These are phyloP conservation scores for Nigrospora sphaerica DNA, from an alignment of 2,329 filamentous ascomycete species.

Conservation along the genomic window DNA sequence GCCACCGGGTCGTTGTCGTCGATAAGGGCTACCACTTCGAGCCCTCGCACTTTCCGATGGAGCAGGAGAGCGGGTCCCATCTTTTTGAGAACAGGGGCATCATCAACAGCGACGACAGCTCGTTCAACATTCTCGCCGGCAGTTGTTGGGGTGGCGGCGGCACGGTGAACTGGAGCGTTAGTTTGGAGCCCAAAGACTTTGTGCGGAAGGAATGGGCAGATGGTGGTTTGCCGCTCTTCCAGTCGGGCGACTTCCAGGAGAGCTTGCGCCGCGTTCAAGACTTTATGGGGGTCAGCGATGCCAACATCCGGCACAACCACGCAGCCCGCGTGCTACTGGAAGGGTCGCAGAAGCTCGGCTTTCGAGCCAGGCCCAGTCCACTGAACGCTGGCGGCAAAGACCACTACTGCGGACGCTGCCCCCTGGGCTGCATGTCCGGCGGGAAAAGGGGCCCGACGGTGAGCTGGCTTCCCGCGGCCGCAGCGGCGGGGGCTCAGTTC, in stretches of 20 bases:
- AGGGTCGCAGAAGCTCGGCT: constrained; percentile 67
- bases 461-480: constrained; percentile 74
- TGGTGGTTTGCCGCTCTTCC: constrained; percentile 64
- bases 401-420: constrained; percentile 67
- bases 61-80: constrained; percentile 51
- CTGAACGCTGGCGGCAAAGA: constrained; percentile 71
- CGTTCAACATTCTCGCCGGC: constrained; percentile 58
- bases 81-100: constrained; percentile 65
- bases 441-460: constrained; percentile 75
- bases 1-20: constrained; percentile 61
- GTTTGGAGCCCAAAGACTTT: constrained; percentile 60
- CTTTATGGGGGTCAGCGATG: constrained; percentile 66
- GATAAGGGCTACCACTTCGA: constrained; percentile 77
- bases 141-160: constrained; percentile 80
- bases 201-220: constrained; percentile 78
- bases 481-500: constrained; percentile 68
- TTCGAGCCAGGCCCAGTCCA: constrained; percentile 59
- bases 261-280: constrained; percentile 72
- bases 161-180: constrained; percentile 76
- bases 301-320: constrained; percentile 64
- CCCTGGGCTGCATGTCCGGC: constrained; percentile 54
- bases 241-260: constrained; percentile 65
- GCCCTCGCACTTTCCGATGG: constrained; percentile 68
- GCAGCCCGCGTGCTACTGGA: constrained; percentile 68
- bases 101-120: constrained; percentile 46